Evolutionary conservation across 1,139 yeast genomes (phyloP), one percentile per base, ranked within the genome.

Genomic region (Meyerozyma athensensis): DNA sequence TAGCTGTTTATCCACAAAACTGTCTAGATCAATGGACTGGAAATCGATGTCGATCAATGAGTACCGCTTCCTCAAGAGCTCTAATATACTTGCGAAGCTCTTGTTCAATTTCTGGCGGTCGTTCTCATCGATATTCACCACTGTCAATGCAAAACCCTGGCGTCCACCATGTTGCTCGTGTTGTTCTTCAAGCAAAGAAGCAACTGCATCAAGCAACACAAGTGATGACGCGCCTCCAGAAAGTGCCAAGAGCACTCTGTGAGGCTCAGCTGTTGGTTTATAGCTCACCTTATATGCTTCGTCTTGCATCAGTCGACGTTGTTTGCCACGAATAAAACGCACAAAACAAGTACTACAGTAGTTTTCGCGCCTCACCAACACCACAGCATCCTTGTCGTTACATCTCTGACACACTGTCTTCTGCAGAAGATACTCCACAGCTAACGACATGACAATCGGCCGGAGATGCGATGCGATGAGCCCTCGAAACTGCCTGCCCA

Each of bases 341-440:
- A 74, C 55, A 48, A 86, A 89, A 56, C 97, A 90, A n/a, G 53
- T 52, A 33, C 67, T 56, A 58, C 96, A 86, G 44, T 84, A 83
- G 7, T 64, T 56, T 53, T 87, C 96, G 47, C 82, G 83, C 45
- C 96, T 63, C 2, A 90, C 74, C 0, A 65, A 52, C 5, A 81
- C 57, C 2, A 65, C 65, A 1, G 86, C 77, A 0, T 47, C 46
- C 3, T 56, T 63, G 1, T 54, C 54, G 30, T 73, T 70, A 57
- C 95, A 86, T 45, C 92, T 63, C 46, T 57, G 67, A 42, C 74
- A 68, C 17, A 31, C 36, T 5, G 37, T 10, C 4, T 30, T 38
- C 5, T 35, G 43, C 12, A 24, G 38, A 5, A 28, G 9, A 28
- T 28, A 28, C 14, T 28, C 32, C 16, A 18, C 33, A 6, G 23